Evolutionary conservation across 129 eudicot species (phyloP).

Genomic region (Flaveria sonorensis): DNA sequence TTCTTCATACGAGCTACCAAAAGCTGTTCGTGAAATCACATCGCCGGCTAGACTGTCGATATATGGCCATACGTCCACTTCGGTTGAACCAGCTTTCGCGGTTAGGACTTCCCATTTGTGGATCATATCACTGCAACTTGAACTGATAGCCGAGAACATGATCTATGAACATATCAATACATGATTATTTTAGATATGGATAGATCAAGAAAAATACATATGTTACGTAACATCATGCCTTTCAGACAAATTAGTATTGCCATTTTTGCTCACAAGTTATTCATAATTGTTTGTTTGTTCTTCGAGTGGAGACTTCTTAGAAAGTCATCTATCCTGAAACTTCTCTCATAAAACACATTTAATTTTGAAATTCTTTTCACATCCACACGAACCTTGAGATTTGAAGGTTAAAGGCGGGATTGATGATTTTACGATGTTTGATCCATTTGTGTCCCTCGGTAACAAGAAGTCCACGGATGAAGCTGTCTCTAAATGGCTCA

Average conservation of each 20-base stretch:
- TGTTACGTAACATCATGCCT: too few relatives aligned
- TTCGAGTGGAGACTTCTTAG: too few relatives aligned
- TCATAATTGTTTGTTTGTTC: too few relatives aligned
- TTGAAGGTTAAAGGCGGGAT: slow-evolving; percentile 51
- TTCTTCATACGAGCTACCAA: slow-evolving; percentile 25
- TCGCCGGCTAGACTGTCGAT: slow-evolving; percentile 35
- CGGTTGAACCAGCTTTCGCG: slow-evolving; percentile 1
- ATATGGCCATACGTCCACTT: slow-evolving; percentile 37
- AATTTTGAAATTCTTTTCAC: too few relatives aligned
- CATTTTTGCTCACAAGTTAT: too few relatives aligned
- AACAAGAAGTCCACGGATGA: slow-evolving; percentile 41
- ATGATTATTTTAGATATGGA: neutral
- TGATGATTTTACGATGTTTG: slow-evolving; percentile 49
- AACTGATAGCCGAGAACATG: slow-evolving; percentile 34
- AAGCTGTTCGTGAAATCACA: slow-evolving; percentile 33
- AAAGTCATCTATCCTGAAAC: too few relatives aligned
- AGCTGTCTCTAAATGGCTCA: slow-evolving; percentile 37
- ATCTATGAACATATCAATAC: slow-evolving; percentile 2
- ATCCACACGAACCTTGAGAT: slow-evolving; percentile 32
- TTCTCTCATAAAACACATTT: too few relatives aligned
- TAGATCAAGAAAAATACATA: neutral
- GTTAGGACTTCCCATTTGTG: slow-evolving; percentile 47
- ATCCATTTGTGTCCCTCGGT: slow-evolving; percentile 54
- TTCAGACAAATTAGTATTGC: too few relatives aligned
- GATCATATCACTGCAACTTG: slow-evolving; percentile 45